Base-by-base conservation (phyloP, 352 stramenopile species). In the Phytophthora pseudosyringae region DNA sequence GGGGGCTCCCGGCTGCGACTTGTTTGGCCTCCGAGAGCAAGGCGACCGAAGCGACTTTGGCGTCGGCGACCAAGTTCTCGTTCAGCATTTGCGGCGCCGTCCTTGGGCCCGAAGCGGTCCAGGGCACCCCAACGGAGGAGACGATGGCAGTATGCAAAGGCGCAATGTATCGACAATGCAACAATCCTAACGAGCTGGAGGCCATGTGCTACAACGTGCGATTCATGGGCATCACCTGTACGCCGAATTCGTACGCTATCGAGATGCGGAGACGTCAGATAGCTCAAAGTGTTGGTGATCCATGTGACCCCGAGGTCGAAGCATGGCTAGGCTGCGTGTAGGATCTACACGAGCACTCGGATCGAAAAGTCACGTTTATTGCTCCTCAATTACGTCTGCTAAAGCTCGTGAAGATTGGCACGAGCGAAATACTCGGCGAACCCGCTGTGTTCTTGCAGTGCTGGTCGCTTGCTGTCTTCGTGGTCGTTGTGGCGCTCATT, bases 251-350 rank as follows among this genome's bases (percentile, higher is more conserved):
- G 8, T 53, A 51, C 18, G 43, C 38, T 41, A 70, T 74, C 18
- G 47, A 74, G n/a, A 62, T 67, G 49, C 47, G 59, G 8, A 25
- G 44, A 2, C 53, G 61, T 5, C 54, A 74, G 31, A 74, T 70
- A 28, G n/a, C 32, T 6, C 21, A 61, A 29, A 7, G 26, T 25
- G 59, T 67, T 8, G 49, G 59, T 13, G 59, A 61, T 33, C 4
- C 25, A 2, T 67, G 59, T 28, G 26, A 67, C 36, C 49, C 49
- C 3, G 41, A 51, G 3, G 13, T 50, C 13, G 41, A 67, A 25
- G 59, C 49, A 1, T 67, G 59, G 49, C 36, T 56, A 10, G 49
- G 49, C 2, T 60, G 49, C 16, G 21, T 21, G 21, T 21, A 21
- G 21, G 21, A 21, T 21, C 21, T 21, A 21, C 21, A 21, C 21